Evolutionary conservation across 192 early-diverging fungal genomes (phyloP).

Genomic region (Dissophora ornata): DNA sequence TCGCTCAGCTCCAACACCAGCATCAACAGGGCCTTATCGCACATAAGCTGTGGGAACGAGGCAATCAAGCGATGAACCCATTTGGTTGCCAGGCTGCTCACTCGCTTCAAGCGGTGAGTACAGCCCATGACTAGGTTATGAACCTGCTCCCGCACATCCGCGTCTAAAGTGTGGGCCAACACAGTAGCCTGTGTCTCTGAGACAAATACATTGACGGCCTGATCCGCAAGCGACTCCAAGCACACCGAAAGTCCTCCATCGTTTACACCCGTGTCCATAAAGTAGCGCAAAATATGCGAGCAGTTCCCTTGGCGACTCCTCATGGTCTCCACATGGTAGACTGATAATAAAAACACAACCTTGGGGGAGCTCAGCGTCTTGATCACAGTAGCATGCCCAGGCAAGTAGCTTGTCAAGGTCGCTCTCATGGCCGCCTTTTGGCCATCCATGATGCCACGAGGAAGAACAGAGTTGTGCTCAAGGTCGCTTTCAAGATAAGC

Average conservation of each 20-base stretch:
- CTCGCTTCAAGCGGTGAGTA: constrained; percentile 73
- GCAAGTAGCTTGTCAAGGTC: constrained; percentile 66
- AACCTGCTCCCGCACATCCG: constrained; percentile 61
- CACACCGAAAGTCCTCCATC: constrained; percentile 76
- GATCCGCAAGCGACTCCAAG: constrained; percentile 82
- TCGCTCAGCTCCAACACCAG: constrained; percentile 89
- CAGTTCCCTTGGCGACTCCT: constrained; percentile 76
- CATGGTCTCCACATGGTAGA: constrained; percentile 87
- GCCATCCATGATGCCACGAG: constrained; percentile 52
- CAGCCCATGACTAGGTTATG: constrained; percentile 71
- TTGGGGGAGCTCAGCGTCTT: constrained; percentile 75
- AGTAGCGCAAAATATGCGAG: constrained; percentile 79
- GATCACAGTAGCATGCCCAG: constrained; percentile 63
- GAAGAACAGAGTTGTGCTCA: constrained; percentile 86
- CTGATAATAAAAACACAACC: constrained; percentile 82
- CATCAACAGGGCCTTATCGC: constrained; percentile 73
- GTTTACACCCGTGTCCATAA: constrained; percentile 86
- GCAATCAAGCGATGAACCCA: constrained; percentile 68
- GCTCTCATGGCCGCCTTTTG: constrained; percentile 67
- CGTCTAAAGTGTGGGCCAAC: constrained; percentile 57
- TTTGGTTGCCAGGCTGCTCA: constrained; percentile 74
- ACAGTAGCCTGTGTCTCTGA: constrained; percentile 58
- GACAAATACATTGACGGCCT: constrained; percentile 63
- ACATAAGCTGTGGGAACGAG: constrained; percentile 80
- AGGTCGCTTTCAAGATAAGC: constrained; percentile 90